Evolutionary conservation across 257 asterid species (phyloP).

Genomic region (Ehretia macrophylla): DNA sequence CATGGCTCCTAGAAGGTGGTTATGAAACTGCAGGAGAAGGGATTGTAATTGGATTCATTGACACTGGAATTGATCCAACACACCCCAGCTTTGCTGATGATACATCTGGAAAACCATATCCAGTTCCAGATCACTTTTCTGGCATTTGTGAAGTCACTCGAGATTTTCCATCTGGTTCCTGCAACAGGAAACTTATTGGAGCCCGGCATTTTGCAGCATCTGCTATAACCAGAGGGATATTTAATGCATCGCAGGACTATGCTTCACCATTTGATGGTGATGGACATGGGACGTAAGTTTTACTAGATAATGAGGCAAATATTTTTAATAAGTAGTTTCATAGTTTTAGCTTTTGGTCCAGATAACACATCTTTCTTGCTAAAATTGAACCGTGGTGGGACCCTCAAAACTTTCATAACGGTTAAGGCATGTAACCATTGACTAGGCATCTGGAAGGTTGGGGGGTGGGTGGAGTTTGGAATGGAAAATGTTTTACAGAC

Average conservation of each 20-base stretch:
- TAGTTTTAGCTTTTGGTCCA: neutral
- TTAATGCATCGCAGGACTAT: constrained; percentile 88
- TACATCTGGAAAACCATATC: constrained; percentile 56
- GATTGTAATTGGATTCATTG: constrained; percentile 83
- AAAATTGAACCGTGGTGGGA: too few species aligned
- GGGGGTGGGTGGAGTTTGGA: too few species aligned
- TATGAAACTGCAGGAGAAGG: constrained; percentile 92
- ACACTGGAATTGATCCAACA: constrained; percentile 91
- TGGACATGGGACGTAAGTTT: constrained; percentile 97
- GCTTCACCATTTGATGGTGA: constrained; percentile 97
- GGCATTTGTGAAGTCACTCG: constrained; percentile 97
- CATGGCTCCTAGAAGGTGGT: constrained; percentile 96
- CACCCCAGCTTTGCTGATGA: constrained; percentile 89
- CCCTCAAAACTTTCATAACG: too few species aligned
- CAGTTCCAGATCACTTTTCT: constrained; percentile 76
- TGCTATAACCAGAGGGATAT: constrained; percentile 95
- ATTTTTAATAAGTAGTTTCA: neutral
- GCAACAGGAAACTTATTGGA: constrained; percentile 94
- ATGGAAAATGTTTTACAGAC: too few species aligned
- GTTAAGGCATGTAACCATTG: too few species aligned
- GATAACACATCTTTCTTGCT: too few species aligned
- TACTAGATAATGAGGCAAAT: neutral
- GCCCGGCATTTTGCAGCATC: constrained; percentile 99
- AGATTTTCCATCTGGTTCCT: constrained; percentile 96
- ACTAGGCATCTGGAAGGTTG: too few species aligned